phyloP scores from a whole-genome alignment of 2,329 filamentous ascomycete genomes.

The Neoscytalidium dimidiatum region DNA sequence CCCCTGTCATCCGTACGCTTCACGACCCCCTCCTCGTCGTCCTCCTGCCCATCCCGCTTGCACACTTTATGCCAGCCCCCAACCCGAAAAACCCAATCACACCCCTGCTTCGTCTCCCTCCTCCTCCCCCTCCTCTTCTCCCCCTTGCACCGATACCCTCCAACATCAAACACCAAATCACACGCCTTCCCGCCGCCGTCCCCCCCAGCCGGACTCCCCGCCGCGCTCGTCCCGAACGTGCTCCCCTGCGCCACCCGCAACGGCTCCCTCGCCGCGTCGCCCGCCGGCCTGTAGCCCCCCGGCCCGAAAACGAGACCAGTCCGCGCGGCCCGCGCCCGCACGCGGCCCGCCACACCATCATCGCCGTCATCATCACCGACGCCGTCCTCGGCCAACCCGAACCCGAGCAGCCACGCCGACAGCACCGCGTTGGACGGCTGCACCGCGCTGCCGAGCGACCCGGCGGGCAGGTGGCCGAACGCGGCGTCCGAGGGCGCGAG shows the following conservation, averaged over 20 bases:
- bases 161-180: neutral
- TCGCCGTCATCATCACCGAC: neutral
- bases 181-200: neutral
- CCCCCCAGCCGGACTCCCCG: neutral
- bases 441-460: neutral
- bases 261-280: neutral
- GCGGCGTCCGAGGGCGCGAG: neutral
- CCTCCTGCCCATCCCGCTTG: neutral
- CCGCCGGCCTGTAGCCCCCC: neutral
- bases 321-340: too few relatives aligned
- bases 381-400: neutral
- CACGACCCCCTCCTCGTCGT: neutral
- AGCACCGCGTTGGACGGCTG: neutral
- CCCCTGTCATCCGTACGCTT: neutral
- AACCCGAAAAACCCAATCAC: neutral
- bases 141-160: neutral
- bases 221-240: neutral
- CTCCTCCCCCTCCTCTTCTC: neutral
- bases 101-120: neutral
- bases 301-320: neutral
- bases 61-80: neutral
- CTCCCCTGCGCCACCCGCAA: neutral
- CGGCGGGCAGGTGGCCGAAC: neutral
- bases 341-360: neutral
- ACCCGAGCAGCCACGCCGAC: neutral